Percentiles rank a stretch among this genome's conserved stretches.
Conservation (phyloP, 2,329 filamentous ascomycete genomes). For the Penicillium decumbens region DNA sequence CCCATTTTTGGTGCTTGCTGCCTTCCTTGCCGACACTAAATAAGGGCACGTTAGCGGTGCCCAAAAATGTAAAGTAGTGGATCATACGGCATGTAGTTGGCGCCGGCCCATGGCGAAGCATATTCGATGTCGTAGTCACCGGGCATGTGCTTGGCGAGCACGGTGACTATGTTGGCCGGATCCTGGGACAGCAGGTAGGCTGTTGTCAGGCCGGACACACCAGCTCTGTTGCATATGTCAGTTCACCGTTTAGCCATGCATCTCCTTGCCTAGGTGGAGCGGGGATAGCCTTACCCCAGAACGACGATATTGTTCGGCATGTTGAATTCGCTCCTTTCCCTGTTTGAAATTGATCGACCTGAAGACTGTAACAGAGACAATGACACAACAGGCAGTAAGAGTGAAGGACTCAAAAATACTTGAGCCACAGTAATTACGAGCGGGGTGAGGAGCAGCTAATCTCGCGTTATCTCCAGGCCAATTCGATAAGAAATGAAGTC, state of each 20-base stretch:
- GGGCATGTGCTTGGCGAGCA: constrained; percentile 84
- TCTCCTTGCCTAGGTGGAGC: constrained; percentile 4
- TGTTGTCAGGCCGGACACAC: constrained; percentile 62
- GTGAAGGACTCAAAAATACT: not conserved
- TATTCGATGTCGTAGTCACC: constrained; percentile 92
- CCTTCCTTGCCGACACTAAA: constrained; percentile 39
- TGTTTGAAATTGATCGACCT: not conserved
- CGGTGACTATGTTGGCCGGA: constrained; percentile 56
- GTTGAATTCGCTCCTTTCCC: not conserved
- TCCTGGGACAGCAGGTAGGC: constrained; percentile 59
- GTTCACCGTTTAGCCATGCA: constrained; percentile 1
- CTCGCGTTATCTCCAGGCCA: constrained; percentile 5
- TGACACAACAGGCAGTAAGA: not conserved
- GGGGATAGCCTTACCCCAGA: constrained; percentile 30
- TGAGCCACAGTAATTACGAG: not conserved
- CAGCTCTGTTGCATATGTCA: constrained; percentile 47
- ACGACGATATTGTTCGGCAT: constrained; percentile 42
- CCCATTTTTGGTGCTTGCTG: constrained; percentile 48
- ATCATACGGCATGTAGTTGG: constrained; percentile 69
- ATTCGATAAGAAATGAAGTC: constrained; percentile 17
- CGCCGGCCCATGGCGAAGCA: constrained; percentile 82
- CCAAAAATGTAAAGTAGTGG: not conserved
- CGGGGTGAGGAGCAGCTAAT: constrained; percentile 14
- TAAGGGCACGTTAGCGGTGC: not conserved
- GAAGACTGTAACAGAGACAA: not conserved